Base-by-base conservation (phyloP, 768 basidiomycete species). In the Pisolithus sp. region DNA sequence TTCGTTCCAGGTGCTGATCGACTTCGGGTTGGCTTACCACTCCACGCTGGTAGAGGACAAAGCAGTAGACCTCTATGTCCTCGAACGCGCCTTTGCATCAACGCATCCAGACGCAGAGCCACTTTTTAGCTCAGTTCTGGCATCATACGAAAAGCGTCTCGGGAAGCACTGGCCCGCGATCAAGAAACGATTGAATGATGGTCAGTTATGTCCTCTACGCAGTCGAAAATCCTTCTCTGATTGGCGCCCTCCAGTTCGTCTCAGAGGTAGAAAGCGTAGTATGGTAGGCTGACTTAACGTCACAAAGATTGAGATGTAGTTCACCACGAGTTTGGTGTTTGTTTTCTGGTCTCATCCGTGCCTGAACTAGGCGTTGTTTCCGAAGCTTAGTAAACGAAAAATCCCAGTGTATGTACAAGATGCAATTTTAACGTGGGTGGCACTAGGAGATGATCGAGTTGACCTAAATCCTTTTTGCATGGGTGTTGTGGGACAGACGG, bases 61-160 rank as follows among this genome's bases (percentile, higher is more conserved):
- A 60, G 94, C 96, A 0, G 96, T 98, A 5, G 96, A 99, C 67
- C 79, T 99, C 1, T 99, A 96, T 64, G 96, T 99, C 15, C 79
- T 99, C 31, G 96, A 99, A 68, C 82, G 96, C 26, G 95, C 96
- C 1, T 96, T 99, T 65, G 72, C 85, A 0, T 96, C 93, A 0
- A 98, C 95, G 1, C 96, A 99, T 68, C 96, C 96, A 0, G 82
- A 86, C 31, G 89, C 90, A 4, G 88, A 89, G 66, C 78, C 77
- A 0, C 69, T 93, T 46, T 94, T 93, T 59, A 74, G 79, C 0
- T 79, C 77, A 31, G 77, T 89, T 5, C 70, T 92, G 18, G 65
- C 66, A 12, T 79, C 86, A 1, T 93, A 93, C 60, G 77, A 73
- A 43, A 65, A 64, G 43, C 71, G 64, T 56, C 71, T 80, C 67